Conservation (phyloP, 495 filamentous ascomycete species). For the Annulohypoxylon nitens region DNA sequence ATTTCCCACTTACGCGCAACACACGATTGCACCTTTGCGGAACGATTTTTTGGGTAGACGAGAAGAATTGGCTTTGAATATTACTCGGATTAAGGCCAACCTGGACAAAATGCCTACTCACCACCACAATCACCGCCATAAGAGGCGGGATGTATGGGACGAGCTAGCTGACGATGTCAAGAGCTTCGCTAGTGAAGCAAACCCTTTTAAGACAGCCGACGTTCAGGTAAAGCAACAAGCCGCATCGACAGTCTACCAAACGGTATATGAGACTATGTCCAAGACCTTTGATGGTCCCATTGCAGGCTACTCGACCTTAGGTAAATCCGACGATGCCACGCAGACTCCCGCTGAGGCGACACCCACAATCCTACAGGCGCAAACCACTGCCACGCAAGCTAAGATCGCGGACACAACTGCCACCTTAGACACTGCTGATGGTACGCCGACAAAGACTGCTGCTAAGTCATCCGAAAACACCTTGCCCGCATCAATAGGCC, state of each 20-base stretch:
- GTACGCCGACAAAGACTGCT: constrained; percentile 3
- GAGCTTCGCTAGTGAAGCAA: constrained; percentile 46
- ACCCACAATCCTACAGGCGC: constrained; percentile 30
- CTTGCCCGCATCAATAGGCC: constrained; percentile 31
- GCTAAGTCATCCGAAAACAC: constrained; percentile 1
- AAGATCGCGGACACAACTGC: constrained; percentile 29
- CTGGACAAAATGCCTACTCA: constrained; percentile 44
- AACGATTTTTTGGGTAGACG: constrained; percentile 24
- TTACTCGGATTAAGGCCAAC: background rate
- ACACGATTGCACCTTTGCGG: constrained; percentile 3
- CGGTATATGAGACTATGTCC: constrained; percentile 68
- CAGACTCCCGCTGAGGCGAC: constrained; percentile 19
- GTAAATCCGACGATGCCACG: constrained; percentile 41
- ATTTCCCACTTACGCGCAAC: constrained; percentile 6
- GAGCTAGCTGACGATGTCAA: constrained; percentile 35
- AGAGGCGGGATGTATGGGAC: constrained; percentile 44
- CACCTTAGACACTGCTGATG: constrained; percentile 30
- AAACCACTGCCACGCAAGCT: constrained; percentile 36
- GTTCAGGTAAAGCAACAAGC: constrained; percentile 48
- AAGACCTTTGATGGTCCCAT: constrained; percentile 69
- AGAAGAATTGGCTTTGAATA: constrained; percentile 18
- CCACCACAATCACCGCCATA: constrained; percentile 48
- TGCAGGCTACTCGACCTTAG: constrained; percentile 67
- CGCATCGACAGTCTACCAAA: constrained; percentile 57
- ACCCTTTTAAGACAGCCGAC: constrained; percentile 41